A percentile compares a stretch with the other conserved stretches of the same genome.
Evolutionary conservation across 1,284 basidiomycete genomes (phyloP).

Genomic region (Malassezia sympodialis): DNA sequence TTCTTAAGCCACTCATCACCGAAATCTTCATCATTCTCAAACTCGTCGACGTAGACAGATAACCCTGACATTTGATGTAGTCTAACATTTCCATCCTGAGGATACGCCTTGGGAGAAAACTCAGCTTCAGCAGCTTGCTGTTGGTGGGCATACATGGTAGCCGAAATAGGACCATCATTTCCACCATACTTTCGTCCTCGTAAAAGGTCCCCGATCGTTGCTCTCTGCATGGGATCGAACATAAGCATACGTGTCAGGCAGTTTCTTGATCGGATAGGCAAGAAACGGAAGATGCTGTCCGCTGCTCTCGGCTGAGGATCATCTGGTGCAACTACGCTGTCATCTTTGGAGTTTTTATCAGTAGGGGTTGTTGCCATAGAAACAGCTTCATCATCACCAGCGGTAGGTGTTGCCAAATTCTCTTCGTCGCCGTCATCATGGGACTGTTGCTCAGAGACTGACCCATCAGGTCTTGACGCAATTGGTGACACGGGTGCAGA

Average conservation of each 20-base stretch:
- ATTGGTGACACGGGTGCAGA: slow-evolving; percentile 7
- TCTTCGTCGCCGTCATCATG: not conserved
- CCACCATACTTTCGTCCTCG: slow-evolving; percentile 56
- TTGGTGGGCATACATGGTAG: slow-evolving; percentile 27
- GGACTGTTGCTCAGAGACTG: not conserved
- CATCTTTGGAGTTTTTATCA: not conserved
- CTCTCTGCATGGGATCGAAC: slow-evolving; percentile 75
- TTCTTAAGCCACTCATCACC: slow-evolving; percentile 49
- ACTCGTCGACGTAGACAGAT: slow-evolving; percentile 22
- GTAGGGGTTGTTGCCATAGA: not conserved
- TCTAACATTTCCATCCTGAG: not conserved
- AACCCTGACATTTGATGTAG: slow-evolving; percentile 5
- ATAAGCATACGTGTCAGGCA: slow-evolving; percentile 87
- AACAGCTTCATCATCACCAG: not conserved
- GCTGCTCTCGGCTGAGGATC: slow-evolving; percentile 54
- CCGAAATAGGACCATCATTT: slow-evolving; percentile 25
- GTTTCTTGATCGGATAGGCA: slow-evolving; percentile 69
- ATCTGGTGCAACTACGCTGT: not conserved
- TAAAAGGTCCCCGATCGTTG: slow-evolving; percentile 84
- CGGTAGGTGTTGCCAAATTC: not conserved
- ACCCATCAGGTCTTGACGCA: not conserved
- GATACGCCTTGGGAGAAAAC: slow-evolving; percentile 15
- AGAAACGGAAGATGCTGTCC: slow-evolving; percentile 94
- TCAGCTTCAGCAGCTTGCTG: slow-evolving; percentile 14
- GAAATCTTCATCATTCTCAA: slow-evolving; percentile 47